A percentile compares a stretch with the other conserved stretches of the same genome.
phyloP scores from a whole-genome alignment of 805 yeast genomes.

The Metschnikowia bowlesiae region DNA sequence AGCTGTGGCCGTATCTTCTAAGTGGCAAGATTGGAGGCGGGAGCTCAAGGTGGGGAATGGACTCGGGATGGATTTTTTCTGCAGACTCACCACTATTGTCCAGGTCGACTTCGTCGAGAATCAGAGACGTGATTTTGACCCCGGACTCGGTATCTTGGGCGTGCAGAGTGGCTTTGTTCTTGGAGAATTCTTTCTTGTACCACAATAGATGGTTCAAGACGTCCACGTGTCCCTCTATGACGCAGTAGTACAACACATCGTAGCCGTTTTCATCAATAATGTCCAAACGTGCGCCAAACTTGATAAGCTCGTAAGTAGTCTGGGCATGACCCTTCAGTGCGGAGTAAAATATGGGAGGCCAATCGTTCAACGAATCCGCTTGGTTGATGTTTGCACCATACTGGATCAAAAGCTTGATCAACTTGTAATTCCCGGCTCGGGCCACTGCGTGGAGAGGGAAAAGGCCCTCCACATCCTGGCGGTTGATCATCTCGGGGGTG shows the following conservation, averaged over 20 bases:
- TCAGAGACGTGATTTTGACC: constrained; percentile 4
- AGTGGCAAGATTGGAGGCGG: constrained; percentile 97
- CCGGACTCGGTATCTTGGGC: background rate
- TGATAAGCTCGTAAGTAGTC: constrained; percentile 67
- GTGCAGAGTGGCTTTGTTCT: background rate
- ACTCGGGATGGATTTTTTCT: constrained; percentile 46
- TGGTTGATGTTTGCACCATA: constrained; percentile 73
- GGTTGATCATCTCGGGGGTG: constrained; percentile 32
- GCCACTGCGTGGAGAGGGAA: constrained; percentile 87
- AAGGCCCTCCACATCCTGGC: constrained; percentile 81
- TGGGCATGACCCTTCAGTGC: constrained; percentile 76
- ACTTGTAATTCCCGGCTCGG: constrained; percentile 67
- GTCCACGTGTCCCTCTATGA: constrained; percentile 89
- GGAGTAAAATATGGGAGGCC: constrained; percentile 93
- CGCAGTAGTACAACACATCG: constrained; percentile 81
- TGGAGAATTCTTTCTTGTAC: constrained; percentile 21
- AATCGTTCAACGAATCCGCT: constrained; percentile 78
- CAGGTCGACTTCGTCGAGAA: constrained; percentile 26
- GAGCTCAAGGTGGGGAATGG: constrained; percentile 82
- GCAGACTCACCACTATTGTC: constrained; percentile 34
- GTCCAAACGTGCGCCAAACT: constrained; percentile 64
- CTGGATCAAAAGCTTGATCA: constrained; percentile 64
- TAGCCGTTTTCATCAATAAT: constrained; percentile 74
- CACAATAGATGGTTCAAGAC: constrained; percentile 67
- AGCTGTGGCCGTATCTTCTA: constrained; percentile 92